phyloP scores from a whole-genome alignment of 345 rosid genomes.

The Acer yangbiense region DNA sequence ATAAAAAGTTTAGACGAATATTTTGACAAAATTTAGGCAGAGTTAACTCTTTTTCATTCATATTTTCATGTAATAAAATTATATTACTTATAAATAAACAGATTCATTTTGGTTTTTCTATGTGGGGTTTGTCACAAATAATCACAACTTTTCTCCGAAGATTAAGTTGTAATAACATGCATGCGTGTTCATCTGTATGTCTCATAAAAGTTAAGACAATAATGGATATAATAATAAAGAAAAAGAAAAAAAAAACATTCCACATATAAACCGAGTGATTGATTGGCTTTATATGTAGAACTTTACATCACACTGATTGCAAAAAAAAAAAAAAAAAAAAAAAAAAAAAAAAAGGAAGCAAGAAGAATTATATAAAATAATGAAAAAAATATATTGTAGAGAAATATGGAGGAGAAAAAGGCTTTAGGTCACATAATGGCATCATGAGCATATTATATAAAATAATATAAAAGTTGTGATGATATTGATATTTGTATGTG shows the following conservation, averaged over 20 bases:
- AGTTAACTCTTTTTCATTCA: too few relatives aligned
- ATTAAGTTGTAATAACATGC: background rate
- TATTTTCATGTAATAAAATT: too few relatives aligned
- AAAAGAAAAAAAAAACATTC: background rate
- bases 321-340: background rate
- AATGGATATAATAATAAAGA: background rate
- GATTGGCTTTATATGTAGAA: background rate
- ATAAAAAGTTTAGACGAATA: too few relatives aligned
- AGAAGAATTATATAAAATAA: too few relatives aligned
- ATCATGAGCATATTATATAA: constrained; percentile 29
- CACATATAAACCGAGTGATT: background rate
- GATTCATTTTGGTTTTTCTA: too few relatives aligned
- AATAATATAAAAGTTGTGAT: constrained; percentile 10
- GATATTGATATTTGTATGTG: constrained; percentile 29
- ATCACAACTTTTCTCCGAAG: background rate
- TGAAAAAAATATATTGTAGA: background rate
- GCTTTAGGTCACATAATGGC: constrained; percentile 35
- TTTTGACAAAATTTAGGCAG: too few relatives aligned
- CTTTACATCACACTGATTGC: constrained; percentile 3
- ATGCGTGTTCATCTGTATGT: constrained; percentile 1
- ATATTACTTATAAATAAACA: too few relatives aligned
- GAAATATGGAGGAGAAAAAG: constrained; percentile 24
- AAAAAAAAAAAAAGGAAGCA: background rate
- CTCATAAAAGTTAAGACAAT: background rate
- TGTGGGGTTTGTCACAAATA: background rate